Percentiles rank a stretch among this genome's conserved stretches.
These are phyloP conservation scores for Gardenia jasminoides DNA, from an alignment of 257 asterid species.

Conservation along the genomic window DNA sequence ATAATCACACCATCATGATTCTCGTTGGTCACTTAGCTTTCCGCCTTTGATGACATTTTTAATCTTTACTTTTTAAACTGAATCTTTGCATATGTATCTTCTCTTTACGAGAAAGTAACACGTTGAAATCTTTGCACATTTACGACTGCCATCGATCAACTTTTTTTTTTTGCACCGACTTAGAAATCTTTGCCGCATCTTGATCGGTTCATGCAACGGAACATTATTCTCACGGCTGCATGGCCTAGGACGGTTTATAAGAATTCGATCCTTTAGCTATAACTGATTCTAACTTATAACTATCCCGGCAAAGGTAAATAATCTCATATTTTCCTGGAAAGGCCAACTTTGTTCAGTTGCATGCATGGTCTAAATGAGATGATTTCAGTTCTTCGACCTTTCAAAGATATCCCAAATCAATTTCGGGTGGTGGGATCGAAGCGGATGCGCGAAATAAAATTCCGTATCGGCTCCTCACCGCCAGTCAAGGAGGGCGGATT, in stretches of 20 bases:
- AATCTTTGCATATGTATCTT: conserved; percentile 23
- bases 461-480: neutral
- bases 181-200: neutral
- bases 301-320: neutral
- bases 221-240: neutral
- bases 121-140: neutral
- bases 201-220: neutral
- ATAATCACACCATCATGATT: neutral
- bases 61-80: neutral
- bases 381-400: neutral
- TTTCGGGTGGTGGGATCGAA: no score
- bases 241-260: neutral
- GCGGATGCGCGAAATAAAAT: neutral
- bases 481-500: neutral
- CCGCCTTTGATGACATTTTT: conserved; percentile 26
- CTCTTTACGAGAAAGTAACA: neutral
- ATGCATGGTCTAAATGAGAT: neutral
- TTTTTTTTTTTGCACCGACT: neutral
- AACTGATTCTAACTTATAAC: neutral
- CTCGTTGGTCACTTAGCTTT: conserved; percentile 9
- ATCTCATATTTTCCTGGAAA: neutral
- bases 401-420: neutral
- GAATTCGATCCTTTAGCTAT: neutral
- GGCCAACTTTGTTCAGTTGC: neutral
- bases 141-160: neutral